phyloP scores from a whole-genome alignment of 139 green algal species.

The Chlamydomonas sp. region DNA sequence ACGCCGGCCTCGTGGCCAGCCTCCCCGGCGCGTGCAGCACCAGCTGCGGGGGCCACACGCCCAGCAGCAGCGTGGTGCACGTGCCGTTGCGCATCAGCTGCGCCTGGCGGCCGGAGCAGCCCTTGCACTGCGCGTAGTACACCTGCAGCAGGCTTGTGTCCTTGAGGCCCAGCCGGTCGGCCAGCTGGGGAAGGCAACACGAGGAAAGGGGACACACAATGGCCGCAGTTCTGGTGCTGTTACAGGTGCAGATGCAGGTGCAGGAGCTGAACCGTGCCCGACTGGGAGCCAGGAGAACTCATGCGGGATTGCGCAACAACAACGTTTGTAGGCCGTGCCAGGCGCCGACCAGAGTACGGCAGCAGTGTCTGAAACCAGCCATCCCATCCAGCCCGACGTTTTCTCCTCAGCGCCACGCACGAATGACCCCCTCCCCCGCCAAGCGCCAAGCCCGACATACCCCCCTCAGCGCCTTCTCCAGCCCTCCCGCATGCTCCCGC shows the following conservation, averaged over 20 bases:
- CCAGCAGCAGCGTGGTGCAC: neutral
- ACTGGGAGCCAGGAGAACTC: too few relatives aligned
- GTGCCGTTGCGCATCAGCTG: slow-evolving; percentile 42
- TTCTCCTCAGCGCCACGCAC: too few relatives aligned
- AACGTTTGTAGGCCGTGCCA: too few relatives aligned
- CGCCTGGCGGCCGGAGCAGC: slow-evolving; percentile 6
- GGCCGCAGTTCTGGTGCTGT: too few relatives aligned
- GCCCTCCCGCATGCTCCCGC: slow-evolving; percentile 1
- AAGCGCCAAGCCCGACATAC: neutral
- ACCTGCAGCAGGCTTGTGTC: slow-evolving; percentile 3
- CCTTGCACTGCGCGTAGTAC: slow-evolving; percentile 32
- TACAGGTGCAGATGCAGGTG: too few relatives aligned
- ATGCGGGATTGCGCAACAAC: too few relatives aligned
- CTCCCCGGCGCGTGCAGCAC: neutral
- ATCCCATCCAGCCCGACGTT: too few relatives aligned
- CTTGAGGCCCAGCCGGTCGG: neutral
- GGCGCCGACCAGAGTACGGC: too few relatives aligned
- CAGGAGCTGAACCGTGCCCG: too few relatives aligned
- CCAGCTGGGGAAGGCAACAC: neutral
- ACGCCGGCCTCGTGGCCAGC: neutral
- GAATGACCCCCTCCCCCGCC: neutral
- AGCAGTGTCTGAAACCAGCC: too few relatives aligned
- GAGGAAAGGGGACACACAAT: too few relatives aligned
- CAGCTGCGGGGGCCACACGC: slow-evolving; percentile 34
- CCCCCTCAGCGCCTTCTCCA: slow-evolving; percentile 6